phyloP scores from a whole-genome alignment of 1,139 yeast species.

The Suhomyces panamericanus region DNA sequence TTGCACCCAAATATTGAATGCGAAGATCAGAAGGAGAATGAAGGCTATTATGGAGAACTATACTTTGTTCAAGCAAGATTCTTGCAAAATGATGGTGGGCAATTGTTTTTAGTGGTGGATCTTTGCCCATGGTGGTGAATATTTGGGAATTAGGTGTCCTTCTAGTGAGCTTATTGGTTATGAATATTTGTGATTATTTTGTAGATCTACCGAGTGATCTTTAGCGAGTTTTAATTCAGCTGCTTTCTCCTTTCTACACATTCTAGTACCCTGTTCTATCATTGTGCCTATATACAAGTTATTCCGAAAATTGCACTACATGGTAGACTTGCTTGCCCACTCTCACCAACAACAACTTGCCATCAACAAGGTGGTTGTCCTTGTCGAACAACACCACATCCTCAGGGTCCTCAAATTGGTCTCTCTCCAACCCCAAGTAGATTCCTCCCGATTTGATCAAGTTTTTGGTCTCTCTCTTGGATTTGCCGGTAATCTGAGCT shows the following conservation, averaged over 20 bases:
- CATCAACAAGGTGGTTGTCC: slow-evolving; percentile 55
- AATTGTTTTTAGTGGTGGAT: no score
- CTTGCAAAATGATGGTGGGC: no score
- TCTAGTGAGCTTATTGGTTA: no score
- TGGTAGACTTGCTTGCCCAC: slow-evolving; percentile 72
- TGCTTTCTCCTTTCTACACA: background rate
- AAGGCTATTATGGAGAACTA: no score
- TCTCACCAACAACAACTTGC: slow-evolving; percentile 61
- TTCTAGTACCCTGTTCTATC: background rate
- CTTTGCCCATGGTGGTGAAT: no score
- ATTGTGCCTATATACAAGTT: slow-evolving; percentile 2
- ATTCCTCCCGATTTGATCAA: slow-evolving; percentile 73
- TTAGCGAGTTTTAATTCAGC: background rate
- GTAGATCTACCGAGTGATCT: no score
- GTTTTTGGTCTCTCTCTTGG: slow-evolving; percentile 58
- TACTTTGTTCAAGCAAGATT: no score
- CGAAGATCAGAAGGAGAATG: no score
- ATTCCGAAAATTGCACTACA: slow-evolving; percentile 45
- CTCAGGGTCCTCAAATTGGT: slow-evolving; percentile 53
- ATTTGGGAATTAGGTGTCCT: no score
- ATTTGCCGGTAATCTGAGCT: slow-evolving; percentile 39
- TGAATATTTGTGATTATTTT: no score
- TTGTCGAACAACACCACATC: slow-evolving; percentile 49
- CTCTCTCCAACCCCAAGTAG: slow-evolving; percentile 63
- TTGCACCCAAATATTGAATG: no score